Percentiles rank a stretch among this genome's conserved stretches.
Conservation (phyloP, 495 filamentous ascomycete genomes). For the Penicillium arizonense region DNA sequence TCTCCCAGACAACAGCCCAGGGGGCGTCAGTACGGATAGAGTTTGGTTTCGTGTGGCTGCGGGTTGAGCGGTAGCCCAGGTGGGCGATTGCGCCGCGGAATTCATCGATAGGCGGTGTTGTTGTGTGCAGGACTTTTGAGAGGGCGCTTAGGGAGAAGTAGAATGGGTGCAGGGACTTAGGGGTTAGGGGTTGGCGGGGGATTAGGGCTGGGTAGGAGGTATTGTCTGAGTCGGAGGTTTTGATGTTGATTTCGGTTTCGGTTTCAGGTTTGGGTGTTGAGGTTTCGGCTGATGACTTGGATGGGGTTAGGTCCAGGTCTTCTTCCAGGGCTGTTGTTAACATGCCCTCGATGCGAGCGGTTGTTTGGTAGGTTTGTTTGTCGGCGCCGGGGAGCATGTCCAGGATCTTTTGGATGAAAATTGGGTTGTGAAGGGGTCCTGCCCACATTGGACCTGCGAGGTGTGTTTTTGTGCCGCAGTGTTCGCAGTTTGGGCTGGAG, state of each 20-base stretch:
- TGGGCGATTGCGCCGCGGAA: constrained; percentile 77
- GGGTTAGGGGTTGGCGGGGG: too few relatives aligned
- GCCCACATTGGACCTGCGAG: constrained; percentile 92
- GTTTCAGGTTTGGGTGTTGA: not conserved
- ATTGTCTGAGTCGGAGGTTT: constrained; percentile 38
- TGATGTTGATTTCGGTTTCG: not conserved
- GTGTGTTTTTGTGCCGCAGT: constrained; percentile 86
- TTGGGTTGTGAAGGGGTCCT: constrained; percentile 79
- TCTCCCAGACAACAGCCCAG: constrained; percentile 85
- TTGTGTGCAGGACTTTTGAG: constrained; percentile 70
- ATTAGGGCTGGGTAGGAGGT: constrained; percentile 10
- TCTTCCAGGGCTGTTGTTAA: constrained; percentile 84
- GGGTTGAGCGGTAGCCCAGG: constrained; percentile 75
- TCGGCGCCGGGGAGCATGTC: constrained; percentile 61
- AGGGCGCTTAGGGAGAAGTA: constrained; percentile 75
- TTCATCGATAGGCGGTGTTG: constrained; percentile 66
- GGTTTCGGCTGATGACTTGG: not conserved
- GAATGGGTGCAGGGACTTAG: constrained; percentile 58
- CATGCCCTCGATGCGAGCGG: constrained; percentile 84
- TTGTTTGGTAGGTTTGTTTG: constrained; percentile 69
- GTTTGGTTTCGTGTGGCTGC: constrained; percentile 85
- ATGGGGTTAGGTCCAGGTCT: constrained; percentile 33
- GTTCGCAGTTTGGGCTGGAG: constrained; percentile 60
- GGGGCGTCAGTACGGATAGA: constrained; percentile 88
- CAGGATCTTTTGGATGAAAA: constrained; percentile 76